Percentiles rank a stretch among this genome's conserved stretches.
Conservation (phyloP, 2,329 filamentous ascomycete species). For the Tolypocladium capitatum region DNA sequence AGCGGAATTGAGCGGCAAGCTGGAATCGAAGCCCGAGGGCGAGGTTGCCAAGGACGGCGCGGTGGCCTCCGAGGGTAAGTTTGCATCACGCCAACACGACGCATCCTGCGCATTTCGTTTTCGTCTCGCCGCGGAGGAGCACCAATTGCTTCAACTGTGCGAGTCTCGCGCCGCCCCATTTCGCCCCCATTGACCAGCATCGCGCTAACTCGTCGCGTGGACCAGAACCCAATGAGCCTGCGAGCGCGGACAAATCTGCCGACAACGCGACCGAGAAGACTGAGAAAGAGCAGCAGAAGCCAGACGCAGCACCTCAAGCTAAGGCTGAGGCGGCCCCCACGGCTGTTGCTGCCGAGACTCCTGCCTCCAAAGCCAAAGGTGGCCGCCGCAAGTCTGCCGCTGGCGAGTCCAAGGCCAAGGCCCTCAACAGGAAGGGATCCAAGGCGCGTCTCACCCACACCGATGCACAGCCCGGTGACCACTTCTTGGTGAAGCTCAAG, state of each 20-base stretch:
- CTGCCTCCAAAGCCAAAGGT: constrained; percentile 28
- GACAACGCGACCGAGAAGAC: constrained; percentile 16
- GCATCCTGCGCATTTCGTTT: not conserved
- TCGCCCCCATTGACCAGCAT: constrained; percentile 4
- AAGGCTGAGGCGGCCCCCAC: constrained; percentile 14
- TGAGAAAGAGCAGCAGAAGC: constrained; percentile 11
- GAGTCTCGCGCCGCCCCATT: not conserved
- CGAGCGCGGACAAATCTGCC: constrained; percentile 16
- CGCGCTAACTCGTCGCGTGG: constrained; percentile 14
- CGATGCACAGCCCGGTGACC: constrained; percentile 79
- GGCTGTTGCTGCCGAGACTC: constrained; percentile 14
- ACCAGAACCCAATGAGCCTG: constrained; percentile 14
- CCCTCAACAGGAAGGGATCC: constrained; percentile 75
- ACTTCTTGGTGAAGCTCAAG: constrained; percentile 87
- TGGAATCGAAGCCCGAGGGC: constrained; percentile 9
- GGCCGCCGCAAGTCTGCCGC: constrained; percentile 67
- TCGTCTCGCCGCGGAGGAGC: not conserved
- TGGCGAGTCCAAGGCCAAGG: constrained; percentile 59
- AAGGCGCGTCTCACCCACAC: constrained; percentile 57
- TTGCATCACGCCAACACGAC: not conserved
- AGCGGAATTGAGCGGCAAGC: constrained; percentile 8
- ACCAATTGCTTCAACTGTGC: not conserved
- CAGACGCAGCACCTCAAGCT: constrained; percentile 13
- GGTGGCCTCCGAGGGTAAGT: constrained; percentile 19
- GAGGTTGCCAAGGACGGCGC: constrained; percentile 15